phyloP scores from a whole-genome alignment of 2,329 filamentous ascomycete species.

The Fusarium sp. region DNA sequence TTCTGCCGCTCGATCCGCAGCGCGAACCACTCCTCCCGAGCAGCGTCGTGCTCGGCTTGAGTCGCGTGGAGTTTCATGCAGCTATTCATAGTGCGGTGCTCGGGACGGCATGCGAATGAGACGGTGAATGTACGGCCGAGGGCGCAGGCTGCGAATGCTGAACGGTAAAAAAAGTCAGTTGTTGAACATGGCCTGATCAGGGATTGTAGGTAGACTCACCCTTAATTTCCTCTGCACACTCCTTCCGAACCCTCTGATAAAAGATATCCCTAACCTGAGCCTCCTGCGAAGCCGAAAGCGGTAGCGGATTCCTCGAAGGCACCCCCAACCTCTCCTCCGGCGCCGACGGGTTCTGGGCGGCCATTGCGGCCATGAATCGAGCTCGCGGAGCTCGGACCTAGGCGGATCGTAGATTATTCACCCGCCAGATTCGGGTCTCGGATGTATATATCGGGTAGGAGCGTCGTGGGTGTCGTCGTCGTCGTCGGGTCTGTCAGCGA shows the following conservation, averaged over 20 bases:
- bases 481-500: constrained; percentile 5
- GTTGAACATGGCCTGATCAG: constrained; percentile 13
- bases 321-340: constrained; percentile 55
- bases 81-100: constrained; percentile 88
- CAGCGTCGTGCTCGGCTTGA: constrained; percentile 85
- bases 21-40: constrained; percentile 93
- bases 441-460: neutral
- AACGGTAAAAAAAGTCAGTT: neutral
- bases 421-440: neutral
- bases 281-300: constrained; percentile 85
- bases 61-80: constrained; percentile 94
- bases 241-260: constrained; percentile 80
- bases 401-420: neutral
- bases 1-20: constrained; percentile 76
- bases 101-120: constrained; percentile 84
- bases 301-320: constrained; percentile 81
- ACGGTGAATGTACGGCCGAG: constrained; percentile 87
- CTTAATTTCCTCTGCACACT: constrained; percentile 84
- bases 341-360: constrained; percentile 49
- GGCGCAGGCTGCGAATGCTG: constrained; percentile 94
- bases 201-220: constrained; percentile 57
- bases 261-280: constrained; percentile 84
- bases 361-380: constrained; percentile 50
- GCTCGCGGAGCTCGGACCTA: constrained; percentile 16
- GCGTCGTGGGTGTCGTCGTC: constrained; percentile 7